Conservation (phyloP, 163 green algal species). For the Scenedesmus sp. region DNA sequence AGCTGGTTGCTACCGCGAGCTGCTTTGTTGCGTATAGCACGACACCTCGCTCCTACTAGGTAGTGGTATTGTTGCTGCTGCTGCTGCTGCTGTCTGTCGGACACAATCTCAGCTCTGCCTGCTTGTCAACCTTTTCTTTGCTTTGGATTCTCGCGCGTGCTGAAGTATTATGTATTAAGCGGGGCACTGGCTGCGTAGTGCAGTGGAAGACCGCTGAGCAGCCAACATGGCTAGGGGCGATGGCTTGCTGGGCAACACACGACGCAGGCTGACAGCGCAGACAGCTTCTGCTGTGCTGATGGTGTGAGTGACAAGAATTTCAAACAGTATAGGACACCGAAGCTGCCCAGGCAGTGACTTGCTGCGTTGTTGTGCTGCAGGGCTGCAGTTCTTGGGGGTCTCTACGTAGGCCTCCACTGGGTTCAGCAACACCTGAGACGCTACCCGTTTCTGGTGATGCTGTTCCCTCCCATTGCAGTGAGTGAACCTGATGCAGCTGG, state of each 20-base stretch:
- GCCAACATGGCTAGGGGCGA: neutral
- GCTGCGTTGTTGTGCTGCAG: neutral
- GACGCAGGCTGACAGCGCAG: neutral
- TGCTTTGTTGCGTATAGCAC: too few relatives aligned
- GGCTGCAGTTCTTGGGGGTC: slow-evolving; percentile 24
- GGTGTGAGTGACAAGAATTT: neutral
- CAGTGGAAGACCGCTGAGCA: neutral
- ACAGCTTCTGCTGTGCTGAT: neutral
- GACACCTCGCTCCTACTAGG: too few relatives aligned
- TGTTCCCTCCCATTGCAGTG: slow-evolving; percentile 31
- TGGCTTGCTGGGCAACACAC: slow-evolving; percentile 9
- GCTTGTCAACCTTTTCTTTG: too few relatives aligned
- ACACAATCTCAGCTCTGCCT: neutral
- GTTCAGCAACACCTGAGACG: neutral
- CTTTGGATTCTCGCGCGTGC: too few relatives aligned
- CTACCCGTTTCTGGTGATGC: slow-evolving; percentile 12
- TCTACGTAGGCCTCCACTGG: slow-evolving; percentile 33
- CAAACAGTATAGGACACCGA: neutral
- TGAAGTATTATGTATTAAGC: neutral
- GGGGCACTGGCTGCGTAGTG: neutral
- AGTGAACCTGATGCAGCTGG: neutral
- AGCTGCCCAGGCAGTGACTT: neutral
- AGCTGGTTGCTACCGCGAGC: too few relatives aligned
- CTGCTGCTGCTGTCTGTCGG: neutral
- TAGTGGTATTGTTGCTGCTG: neutral